Conservation (phyloP, 192 early-diverging fungal species). For the Dimargaris xerosporica region DNA sequence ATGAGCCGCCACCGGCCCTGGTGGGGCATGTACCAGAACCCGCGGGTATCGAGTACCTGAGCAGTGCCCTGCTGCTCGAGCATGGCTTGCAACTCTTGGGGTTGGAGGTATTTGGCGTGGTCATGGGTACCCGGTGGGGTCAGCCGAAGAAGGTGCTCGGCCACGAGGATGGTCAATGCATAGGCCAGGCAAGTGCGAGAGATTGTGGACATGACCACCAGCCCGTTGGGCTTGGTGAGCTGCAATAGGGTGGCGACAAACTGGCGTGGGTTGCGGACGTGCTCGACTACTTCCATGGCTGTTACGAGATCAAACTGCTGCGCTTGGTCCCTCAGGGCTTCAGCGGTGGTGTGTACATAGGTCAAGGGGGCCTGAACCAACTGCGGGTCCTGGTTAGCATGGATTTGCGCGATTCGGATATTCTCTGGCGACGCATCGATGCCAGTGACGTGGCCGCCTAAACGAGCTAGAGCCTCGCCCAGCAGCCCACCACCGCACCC, state of each 20-base stretch:
- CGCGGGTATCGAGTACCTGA: constrained; percentile 32
- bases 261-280: constrained; percentile 53
- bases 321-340: constrained; percentile 27
- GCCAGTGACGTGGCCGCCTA: constrained; percentile 59
- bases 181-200: constrained; percentile 64
- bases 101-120: constrained; percentile 68
- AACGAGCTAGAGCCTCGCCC: constrained; percentile 63
- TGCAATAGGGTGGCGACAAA: constrained; percentile 54
- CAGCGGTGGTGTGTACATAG: constrained; percentile 46
- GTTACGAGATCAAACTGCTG: constrained; percentile 63
- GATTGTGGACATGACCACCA: constrained; percentile 81
- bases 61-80: constrained; percentile 23
- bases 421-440: constrained; percentile 80
- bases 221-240: constrained; percentile 52
- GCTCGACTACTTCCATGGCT: constrained; percentile 86
- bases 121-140: constrained; percentile 81
- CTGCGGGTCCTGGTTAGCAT: constrained; percentile 50
- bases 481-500: constrained; percentile 92
- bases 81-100: constrained; percentile 46
- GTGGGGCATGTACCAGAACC: constrained; percentile 39
- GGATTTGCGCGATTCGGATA: constrained; percentile 58
- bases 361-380: constrained; percentile 37
- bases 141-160: constrained; percentile 61
- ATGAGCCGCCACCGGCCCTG: constrained; percentile 10
- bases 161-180: constrained; percentile 61